These are phyloP conservation scores for Byssochlamys sp. DNA, from an alignment of 2,329 filamentous ascomycete genomes.

Conservation along the genomic window DNA sequence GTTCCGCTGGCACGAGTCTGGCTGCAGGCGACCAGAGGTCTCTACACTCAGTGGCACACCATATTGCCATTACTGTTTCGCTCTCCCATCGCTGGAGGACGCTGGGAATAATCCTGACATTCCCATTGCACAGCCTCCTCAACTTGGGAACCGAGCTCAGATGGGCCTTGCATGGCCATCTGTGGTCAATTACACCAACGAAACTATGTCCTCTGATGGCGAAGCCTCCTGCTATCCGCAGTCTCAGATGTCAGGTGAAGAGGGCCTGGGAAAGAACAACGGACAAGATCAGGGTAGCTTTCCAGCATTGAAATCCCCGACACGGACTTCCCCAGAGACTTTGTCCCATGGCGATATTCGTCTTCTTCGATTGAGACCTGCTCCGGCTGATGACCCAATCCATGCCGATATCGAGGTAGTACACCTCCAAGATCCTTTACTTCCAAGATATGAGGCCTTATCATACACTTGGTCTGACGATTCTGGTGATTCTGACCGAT, in stretches of 20 bases:
- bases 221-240: background rate
- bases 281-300: no score
- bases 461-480: background rate
- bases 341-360: background rate
- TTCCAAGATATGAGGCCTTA: background rate
- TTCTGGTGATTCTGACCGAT: background rate
- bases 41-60: background rate
- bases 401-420: background rate
- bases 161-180: background rate
- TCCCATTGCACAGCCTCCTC: background rate
- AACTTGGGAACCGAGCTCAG: background rate
- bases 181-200: background rate
- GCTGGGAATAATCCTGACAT: background rate
- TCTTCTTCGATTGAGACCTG: background rate
- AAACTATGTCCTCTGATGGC: background rate
- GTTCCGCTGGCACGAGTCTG: background rate
- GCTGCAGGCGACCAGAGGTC: background rate
- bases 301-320: no score
- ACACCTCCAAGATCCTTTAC: background rate
- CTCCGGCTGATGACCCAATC: background rate
- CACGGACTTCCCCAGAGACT: background rate
- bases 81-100: background rate
- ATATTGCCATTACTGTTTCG: conserved; percentile 1
- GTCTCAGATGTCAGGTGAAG: background rate
- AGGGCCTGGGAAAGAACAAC: no score